phyloP scores from a whole-genome alignment of 177 flowering plant genomes.

The Vitis hybrid region DNA sequence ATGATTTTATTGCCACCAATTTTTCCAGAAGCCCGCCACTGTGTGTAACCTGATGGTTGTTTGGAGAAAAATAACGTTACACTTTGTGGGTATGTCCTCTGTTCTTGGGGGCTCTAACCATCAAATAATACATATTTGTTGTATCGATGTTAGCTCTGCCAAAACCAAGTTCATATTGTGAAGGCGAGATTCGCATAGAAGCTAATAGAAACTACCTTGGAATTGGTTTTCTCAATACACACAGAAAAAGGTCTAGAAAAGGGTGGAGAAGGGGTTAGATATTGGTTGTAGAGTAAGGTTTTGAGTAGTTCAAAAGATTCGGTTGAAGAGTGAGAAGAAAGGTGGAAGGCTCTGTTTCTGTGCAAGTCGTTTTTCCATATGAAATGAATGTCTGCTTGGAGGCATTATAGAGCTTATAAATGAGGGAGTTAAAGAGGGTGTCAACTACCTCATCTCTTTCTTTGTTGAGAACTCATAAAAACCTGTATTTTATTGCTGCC shows the following conservation, averaged over 20 bases:
- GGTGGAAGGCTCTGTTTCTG: neutral
- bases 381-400: slow-evolving; percentile 38
- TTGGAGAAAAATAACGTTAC: neutral
- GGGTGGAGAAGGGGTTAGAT: slow-evolving; percentile 6
- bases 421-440: slow-evolving; percentile 19
- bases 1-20: too few relatives aligned
- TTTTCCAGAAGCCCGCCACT: too few relatives aligned
- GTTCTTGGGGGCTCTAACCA: too few relatives aligned
- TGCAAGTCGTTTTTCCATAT: slow-evolving; percentile 8
- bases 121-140: neutral
- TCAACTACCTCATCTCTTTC: slow-evolving; percentile 27
- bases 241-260: neutral
- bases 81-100: too few relatives aligned
- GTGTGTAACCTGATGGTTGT: too few relatives aligned
- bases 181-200: slow-evolving; percentile 23
- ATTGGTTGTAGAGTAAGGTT: neutral
- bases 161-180: slow-evolving; percentile 18
- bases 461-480: slow-evolving; percentile 18
- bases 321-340: neutral
- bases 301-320: slow-evolving; percentile 27
- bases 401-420: slow-evolving; percentile 17
- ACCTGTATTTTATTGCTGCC: slow-evolving; percentile 24
- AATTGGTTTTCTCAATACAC: slow-evolving; percentile 17
- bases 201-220: slow-evolving; percentile 31
- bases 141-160: slow-evolving; percentile 12